Evolutionary conservation across 345 rosid species (phyloP), one percentile per base, ranked within the genome.

Genomic region (Passiflora organensis): DNA sequence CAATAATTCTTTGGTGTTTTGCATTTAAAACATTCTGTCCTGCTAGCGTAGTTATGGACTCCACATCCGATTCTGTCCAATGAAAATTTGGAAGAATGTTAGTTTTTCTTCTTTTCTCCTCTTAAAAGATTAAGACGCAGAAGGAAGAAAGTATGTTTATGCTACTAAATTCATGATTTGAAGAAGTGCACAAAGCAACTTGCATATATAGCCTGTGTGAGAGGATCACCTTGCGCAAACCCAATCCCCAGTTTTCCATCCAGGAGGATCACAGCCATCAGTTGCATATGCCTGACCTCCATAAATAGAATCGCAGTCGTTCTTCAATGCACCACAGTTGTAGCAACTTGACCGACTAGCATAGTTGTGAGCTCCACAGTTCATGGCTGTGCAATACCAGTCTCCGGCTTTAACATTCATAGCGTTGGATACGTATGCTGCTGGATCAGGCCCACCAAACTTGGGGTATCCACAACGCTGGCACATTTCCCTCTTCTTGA

Each of bases 181-280:
- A 12, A 6, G 21, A 4, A 14, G n/a, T n/a, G n/a, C n/a, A n/a
- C n/a, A n/a, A n/a, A n/a, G n/a, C n/a, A n/a, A n/a, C n/a, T n/a
- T n/a, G n/a, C n/a, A n/a, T n/a, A n/a, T n/a, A n/a, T n/a, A n/a
- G n/a, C n/a, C n/a, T n/a, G n/a, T n/a, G n/a, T n/a, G n/a, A n/a
- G n/a, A 22, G 36, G 19, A 16, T 32, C 16, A 87, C 95, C 87
- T 80, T 24, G 79, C 37, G 72, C 91, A 87, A 54, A 87, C 66
- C 95, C 95, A 87, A 43, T 87, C 95, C 6, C 95, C 95, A 32
- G 89, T 72, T 71, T 87, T 87, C 91, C 91, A 87, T 34, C 82
- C 67, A 17, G 91, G 78, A 57, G 87, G 91, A 23, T 23, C 55
- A 32, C 51, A 32, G 20, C 51, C 49, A 32, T 69, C 68, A 2